Base-by-base conservation (phyloP, 2,329 filamentous ascomycete species). In the Sporothrix pallida region DNA sequence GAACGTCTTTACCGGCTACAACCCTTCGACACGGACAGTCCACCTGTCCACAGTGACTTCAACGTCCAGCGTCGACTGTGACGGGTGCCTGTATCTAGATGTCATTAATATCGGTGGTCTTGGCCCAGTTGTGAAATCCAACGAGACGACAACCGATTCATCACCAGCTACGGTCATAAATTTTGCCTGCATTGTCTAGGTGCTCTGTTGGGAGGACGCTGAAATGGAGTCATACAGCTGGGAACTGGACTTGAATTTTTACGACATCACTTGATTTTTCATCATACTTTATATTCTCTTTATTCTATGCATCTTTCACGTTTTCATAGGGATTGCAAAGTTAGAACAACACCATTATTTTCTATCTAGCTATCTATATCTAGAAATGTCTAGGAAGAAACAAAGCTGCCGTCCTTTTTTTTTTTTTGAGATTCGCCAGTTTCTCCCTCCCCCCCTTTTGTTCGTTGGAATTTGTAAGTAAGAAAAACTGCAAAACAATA, bases 11-110 rank as follows among this genome's bases (percentile, higher is more conserved):
- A 67, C 62, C 5, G n/a, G 42, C 20, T 48, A 26, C 62, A 67
- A 46, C 42, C 62, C 37, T 5, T 10, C 62, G 3, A 67, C 62
- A 13, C 62, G 62, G 12, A 67, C 62, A 8, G 42, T 67, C 10
- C 62, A 67, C 62, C n/a, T 7, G n/a, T 48, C 42, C 20, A 67
- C 62, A 12, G 62, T 67, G 42, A 48, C 42, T 48, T 67, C 62
- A 2, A 67, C 42, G 2, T 67, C 20, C 20, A n/a, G 42, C 13
- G n/a, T 67, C 42, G 42, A 67, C 42, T 67, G 62, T 48, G 42
- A 15, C 8, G 62, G 62, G 4, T 67, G 62, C 12, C n/a, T 4
- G 62, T 67, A 48, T 13, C 20, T 67, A 20, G 42, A n/a, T 1
- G 48, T 44, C n/a, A 17, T 67, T 6, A 48, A 67, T 20, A 67